Conservation (phyloP, 257 asterid species). For the Solanum acaule region DNA sequence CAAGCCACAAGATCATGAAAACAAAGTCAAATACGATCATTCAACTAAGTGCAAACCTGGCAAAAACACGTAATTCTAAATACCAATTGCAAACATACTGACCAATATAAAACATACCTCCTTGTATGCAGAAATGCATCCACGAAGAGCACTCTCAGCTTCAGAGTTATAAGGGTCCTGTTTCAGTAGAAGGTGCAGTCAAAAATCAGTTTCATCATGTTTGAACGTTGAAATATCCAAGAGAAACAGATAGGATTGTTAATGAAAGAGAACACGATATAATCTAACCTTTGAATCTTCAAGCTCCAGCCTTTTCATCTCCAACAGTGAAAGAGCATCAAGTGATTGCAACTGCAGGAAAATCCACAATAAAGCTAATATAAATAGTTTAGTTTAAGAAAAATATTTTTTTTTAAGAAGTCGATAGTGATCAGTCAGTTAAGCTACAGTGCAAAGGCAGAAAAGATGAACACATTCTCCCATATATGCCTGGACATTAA, state of each 20-base stretch:
- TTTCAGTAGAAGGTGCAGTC: neutral
- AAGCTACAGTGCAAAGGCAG: neutral
- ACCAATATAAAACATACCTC: constrained; percentile 34
- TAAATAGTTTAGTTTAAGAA: neutral
- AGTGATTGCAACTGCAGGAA: constrained; percentile 70
- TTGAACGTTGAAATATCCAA: neutral
- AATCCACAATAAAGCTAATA: neutral
- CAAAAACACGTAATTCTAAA: neutral
- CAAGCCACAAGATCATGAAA: neutral
- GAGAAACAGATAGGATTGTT: neutral
- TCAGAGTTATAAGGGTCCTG: constrained; percentile 28
- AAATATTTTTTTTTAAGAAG: neutral
- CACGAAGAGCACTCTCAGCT: constrained; percentile 41
- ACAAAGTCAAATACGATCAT: neutral
- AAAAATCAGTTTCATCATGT: neutral
- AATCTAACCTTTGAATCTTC: constrained; percentile 41
- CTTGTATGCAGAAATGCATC: constrained; percentile 61
- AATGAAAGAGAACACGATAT: neutral
- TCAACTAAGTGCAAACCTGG: neutral
- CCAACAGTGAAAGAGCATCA: constrained; percentile 54
- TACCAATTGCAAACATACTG: neutral
- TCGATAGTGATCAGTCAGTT: neutral
- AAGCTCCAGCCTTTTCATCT: constrained; percentile 35
- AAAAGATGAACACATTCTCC: neutral
- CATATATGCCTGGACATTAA: neutral